phyloP scores from a whole-genome alignment of 148 eudicot genomes.

The Fagopyrum esculentum region DNA sequence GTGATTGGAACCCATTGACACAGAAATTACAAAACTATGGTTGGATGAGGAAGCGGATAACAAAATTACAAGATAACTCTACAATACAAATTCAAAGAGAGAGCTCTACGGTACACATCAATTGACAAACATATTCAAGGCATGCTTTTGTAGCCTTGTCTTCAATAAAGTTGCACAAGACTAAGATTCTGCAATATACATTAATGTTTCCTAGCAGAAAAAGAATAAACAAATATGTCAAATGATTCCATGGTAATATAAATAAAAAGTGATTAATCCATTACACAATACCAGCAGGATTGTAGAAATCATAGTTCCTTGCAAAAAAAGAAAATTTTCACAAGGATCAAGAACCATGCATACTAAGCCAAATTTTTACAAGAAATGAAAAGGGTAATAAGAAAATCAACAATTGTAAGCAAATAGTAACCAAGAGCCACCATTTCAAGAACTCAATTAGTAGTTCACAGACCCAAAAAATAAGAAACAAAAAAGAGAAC shows the following conservation, averaged over 20 bases:
- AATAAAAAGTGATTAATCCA: neutral
- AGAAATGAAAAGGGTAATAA: neutral
- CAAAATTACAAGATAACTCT: conserved; percentile 56
- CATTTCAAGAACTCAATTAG: neutral
- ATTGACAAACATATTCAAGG: conserved; percentile 49
- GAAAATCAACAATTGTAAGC: neutral
- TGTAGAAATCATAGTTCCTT: neutral
- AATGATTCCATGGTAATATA: conserved; percentile 4
- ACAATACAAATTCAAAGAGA: conserved; percentile 69
- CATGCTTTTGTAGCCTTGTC: conserved; percentile 28
- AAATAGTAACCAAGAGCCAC: neutral
- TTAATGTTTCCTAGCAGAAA: neutral
- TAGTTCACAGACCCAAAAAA: neutral
- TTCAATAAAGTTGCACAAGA: neutral
- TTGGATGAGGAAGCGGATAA: neutral
- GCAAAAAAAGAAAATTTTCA: neutral
- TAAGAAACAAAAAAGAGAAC: neutral
- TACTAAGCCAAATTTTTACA: neutral
- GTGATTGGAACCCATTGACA: conserved; percentile 51
- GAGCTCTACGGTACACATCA: conserved; percentile 47
- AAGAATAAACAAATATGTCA: neutral
- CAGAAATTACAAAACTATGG: neutral
- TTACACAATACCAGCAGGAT: neutral
- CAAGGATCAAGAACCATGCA: neutral
- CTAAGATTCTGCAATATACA: neutral